Percentiles rank a stretch among this genome's conserved stretches.
Conservation (phyloP, 148 eudicot species). For the Arbutus unedo region DNA sequence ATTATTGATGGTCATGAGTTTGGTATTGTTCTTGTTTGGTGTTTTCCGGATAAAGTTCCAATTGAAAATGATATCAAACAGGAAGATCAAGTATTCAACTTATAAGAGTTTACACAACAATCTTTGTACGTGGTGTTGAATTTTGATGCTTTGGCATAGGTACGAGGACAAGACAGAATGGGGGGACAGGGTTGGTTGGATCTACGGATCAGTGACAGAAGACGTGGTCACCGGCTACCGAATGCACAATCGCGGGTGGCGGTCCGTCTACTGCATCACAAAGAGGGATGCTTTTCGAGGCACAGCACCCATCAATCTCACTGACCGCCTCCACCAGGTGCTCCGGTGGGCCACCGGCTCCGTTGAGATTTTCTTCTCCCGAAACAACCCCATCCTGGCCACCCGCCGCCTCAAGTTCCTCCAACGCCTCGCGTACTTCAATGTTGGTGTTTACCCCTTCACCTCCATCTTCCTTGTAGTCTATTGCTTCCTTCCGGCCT, state of each 20-base stretch:
- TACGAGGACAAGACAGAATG: conserved; percentile 90
- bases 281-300: conserved; percentile 89
- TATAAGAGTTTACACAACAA: too few relatives aligned
- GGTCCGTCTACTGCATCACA: conserved; percentile 85
- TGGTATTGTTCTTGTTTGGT: not conserved
- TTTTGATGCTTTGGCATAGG: conserved; percentile 31
- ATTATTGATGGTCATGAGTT: not conserved
- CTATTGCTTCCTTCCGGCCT: conserved; percentile 77
- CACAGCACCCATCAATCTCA: conserved; percentile 86
- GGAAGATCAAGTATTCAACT: too few relatives aligned
- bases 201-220: conserved; percentile 88
- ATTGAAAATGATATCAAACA: too few relatives aligned
- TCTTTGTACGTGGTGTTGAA: not conserved
- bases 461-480: conserved; percentile 73
- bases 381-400: conserved; percentile 68
- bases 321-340: conserved; percentile 88
- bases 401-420: conserved; percentile 74
- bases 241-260: conserved; percentile 96
- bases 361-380: conserved; percentile 83
- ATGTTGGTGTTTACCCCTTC: conserved; percentile 88
- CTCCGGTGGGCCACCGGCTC: conserved; percentile 96
- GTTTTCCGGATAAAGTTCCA: not conserved
- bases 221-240: conserved; percentile 92
- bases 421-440: conserved; percentile 75
- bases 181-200: conserved; percentile 94